Percentiles rank a stretch among this genome's conserved stretches.
These are phyloP conservation scores for Haplosporangium sp. DNA, from an alignment of 371 early-diverging fungal genomes.

Conservation along the genomic window DNA sequence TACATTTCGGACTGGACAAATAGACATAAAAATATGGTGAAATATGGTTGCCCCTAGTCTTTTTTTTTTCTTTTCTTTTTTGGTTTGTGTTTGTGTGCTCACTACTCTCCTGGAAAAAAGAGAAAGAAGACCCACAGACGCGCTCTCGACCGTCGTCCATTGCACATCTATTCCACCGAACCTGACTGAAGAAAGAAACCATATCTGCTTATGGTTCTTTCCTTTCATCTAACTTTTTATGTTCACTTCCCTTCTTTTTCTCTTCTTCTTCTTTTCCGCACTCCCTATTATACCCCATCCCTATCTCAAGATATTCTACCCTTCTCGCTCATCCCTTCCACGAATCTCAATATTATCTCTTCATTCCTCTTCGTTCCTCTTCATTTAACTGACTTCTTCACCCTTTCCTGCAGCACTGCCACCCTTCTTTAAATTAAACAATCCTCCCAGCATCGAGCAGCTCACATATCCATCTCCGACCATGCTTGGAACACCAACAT, in stretches of 20 bases:
- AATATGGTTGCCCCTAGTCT: too few species aligned
- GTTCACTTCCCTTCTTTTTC: conserved; percentile 2
- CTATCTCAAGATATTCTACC: not conserved
- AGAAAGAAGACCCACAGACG: conserved; percentile 1
- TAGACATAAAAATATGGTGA: too few species aligned
- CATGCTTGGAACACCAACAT: conserved; percentile 8
- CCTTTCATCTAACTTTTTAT: not conserved
- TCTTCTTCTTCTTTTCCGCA: not conserved
- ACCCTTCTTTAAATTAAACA: too few species aligned
- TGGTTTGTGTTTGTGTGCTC: too few species aligned
- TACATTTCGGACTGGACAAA: too few species aligned
- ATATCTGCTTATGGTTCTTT: not conserved
- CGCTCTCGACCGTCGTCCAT: conserved; percentile 4
- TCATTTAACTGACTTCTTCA: not conserved
- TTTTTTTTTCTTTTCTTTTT: too few species aligned
- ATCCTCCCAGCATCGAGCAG: too few species aligned
- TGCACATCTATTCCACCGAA: too few species aligned
- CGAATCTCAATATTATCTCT: not conserved
- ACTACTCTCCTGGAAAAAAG: not conserved
- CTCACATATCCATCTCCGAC: too few species aligned
- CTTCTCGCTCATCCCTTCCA: not conserved
- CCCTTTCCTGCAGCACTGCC: not conserved
- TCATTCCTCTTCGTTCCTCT: not conserved
- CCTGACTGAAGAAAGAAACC: too few species aligned
- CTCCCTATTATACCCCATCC: not conserved